phyloP scores from a whole-genome alignment of 495 filamentous ascomycete species.

The Penicillium dipodomyicola region DNA sequence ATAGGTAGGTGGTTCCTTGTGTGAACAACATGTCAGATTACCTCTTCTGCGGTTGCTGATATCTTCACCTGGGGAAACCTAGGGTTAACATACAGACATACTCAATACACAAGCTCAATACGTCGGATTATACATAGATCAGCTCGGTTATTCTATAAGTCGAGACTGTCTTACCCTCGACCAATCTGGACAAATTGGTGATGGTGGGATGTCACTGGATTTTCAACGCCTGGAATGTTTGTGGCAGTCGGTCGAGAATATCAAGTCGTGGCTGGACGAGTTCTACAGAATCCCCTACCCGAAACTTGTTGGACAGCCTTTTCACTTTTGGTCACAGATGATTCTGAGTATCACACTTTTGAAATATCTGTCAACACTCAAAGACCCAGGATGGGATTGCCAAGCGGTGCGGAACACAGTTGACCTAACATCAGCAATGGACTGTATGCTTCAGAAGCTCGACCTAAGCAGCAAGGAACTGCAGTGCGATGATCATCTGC shows the following conservation, averaged over 20 bases:
- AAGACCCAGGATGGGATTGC: constrained; percentile 42
- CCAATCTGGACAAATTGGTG: constrained; percentile 9
- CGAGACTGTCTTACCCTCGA: constrained; percentile 14
- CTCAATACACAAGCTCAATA: constrained; percentile 34
- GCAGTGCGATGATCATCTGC: constrained; percentile 29
- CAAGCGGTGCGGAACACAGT: constrained; percentile 35
- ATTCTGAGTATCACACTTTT: constrained; percentile 35
- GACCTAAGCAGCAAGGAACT: constrained; percentile 26
- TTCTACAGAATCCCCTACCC: constrained; percentile 31
- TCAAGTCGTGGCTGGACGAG: constrained; percentile 35
- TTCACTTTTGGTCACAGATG: constrained; percentile 40
- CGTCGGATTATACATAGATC: constrained; percentile 39
- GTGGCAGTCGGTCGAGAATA: constrained; percentile 34
- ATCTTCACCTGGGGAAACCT: constrained; percentile 1
- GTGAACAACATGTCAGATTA: neutral
- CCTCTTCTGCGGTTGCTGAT: constrained; percentile 1
- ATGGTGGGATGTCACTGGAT: constrained; percentile 16
- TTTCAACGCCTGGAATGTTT: constrained; percentile 37
- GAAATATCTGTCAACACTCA: constrained; percentile 38
- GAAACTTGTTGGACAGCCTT: constrained; percentile 27
- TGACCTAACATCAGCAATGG: constrained; percentile 29
- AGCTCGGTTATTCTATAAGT: constrained; percentile 27
- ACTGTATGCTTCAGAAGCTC: constrained; percentile 27
- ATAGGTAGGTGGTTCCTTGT: constrained; percentile 18
- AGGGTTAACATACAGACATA: constrained; percentile 18